Conservation (phyloP, 345 rosid genomes). For the Balakata baccata region DNA sequence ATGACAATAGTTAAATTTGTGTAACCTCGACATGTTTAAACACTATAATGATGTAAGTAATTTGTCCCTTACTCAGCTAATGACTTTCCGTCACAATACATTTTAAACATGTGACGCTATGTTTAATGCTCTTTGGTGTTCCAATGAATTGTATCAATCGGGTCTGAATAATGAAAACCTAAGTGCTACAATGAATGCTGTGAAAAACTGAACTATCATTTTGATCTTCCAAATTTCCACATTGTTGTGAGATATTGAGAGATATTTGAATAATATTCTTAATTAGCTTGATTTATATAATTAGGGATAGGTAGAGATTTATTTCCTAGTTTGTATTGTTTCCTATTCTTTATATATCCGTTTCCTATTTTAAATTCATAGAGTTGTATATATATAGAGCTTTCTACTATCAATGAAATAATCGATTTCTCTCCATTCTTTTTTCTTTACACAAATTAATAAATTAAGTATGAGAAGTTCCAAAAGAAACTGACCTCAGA, state of each 20-base stretch:
- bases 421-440: too few relatives aligned
- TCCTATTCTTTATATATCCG: too few relatives aligned
- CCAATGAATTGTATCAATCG: not conserved
- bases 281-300: too few relatives aligned
- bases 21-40: not conserved
- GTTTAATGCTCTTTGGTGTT: not conserved
- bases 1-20: too few relatives aligned
- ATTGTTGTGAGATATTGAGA: too few relatives aligned
- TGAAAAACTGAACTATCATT: slow-evolving; percentile 15
- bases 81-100: not conserved
- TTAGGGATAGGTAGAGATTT: too few relatives aligned
- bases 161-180: not conserved
- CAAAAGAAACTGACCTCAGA: slow-evolving; percentile 59
- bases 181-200: not conserved
- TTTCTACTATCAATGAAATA: too few relatives aligned
- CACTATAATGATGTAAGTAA: not conserved
- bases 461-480: not conserved
- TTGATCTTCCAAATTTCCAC: not conserved
- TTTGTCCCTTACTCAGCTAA: not conserved
- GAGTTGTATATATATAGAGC: too few relatives aligned
- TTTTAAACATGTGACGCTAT: not conserved
- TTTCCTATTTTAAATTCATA: too few relatives aligned
- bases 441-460: too few relatives aligned
- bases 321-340: too few relatives aligned
- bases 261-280: too few relatives aligned